These are phyloP conservation scores for Schizophyllum commune DNA, from an alignment of 1,284 basidiomycete genomes.

Conservation along the genomic window DNA sequence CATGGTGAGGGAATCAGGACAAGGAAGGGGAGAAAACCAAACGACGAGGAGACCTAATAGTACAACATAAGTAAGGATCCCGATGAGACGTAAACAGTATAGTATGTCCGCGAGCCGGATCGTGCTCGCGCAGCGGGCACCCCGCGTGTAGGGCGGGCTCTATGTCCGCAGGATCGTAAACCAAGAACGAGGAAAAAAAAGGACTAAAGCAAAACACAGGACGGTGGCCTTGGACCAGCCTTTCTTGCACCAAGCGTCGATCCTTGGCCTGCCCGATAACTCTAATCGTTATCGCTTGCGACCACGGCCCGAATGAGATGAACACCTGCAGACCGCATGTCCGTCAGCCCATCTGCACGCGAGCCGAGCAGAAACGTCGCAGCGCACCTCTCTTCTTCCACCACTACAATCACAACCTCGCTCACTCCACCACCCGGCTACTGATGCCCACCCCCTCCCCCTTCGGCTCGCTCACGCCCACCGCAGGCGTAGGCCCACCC, in stretches of 20 bases:
- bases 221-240: neutral
- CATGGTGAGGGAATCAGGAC: neutral
- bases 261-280: no score
- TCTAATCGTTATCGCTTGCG: no score
- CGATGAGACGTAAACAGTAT: neutral
- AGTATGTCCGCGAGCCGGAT: neutral
- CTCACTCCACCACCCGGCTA: neutral
- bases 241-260: neutral
- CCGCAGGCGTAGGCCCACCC: slow-evolving; percentile 23
- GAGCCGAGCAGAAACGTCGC: neutral
- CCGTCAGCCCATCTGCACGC: neutral
- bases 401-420: neutral
- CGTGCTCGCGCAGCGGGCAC: no score
- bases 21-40: neutral
- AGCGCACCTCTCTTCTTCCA: neutral
- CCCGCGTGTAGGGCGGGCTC: no score
- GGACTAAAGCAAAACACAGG: neutral
- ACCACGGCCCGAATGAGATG: no score
- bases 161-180: no score
- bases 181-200: neutral
- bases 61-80: neutral
- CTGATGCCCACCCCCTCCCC: neutral
- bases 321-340: neutral
- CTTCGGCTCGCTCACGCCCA: neutral
- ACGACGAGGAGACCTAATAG: neutral